These are phyloP conservation scores for Coniella vitis DNA, from an alignment of 2,329 filamentous ascomycete species.

Conservation along the genomic window DNA sequence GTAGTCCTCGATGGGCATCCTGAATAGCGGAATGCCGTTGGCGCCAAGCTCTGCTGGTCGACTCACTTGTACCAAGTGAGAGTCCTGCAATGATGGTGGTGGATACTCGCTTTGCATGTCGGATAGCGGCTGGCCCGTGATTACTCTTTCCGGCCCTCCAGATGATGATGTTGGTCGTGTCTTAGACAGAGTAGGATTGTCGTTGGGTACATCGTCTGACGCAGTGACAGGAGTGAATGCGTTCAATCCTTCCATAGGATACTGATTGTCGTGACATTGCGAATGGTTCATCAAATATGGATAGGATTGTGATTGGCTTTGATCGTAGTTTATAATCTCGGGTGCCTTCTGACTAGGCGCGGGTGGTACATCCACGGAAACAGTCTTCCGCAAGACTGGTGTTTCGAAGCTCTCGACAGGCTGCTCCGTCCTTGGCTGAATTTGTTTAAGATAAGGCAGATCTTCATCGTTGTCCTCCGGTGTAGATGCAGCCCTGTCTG, in stretches of 20 bases:
- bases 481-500: background rate
- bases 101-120: background rate
- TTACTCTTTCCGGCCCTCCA: background rate
- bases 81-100: background rate
- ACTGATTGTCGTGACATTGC: background rate
- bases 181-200: background rate
- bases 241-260: slow-evolving; percentile 9
- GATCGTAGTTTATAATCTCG: background rate
- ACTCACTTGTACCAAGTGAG: background rate
- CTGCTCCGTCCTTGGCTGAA: slow-evolving; percentile 1
- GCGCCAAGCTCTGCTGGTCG: background rate
- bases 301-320: background rate
- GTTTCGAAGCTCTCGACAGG: background rate
- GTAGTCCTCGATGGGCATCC: slow-evolving; percentile 18
- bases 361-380: background rate
- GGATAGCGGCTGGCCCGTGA: background rate
- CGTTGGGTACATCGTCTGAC: background rate
- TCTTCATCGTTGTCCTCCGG: slow-evolving; percentile 7
- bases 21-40: slow-evolving; percentile 4
- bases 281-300: background rate
- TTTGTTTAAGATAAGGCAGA: slow-evolving; percentile 14
- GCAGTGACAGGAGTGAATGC: background rate
- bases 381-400: background rate
- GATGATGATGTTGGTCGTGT: background rate
- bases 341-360: background rate